These are phyloP conservation scores for Solanum ossicruentum DNA, from an alignment of 257 asterid species.

Conservation along the genomic window DNA sequence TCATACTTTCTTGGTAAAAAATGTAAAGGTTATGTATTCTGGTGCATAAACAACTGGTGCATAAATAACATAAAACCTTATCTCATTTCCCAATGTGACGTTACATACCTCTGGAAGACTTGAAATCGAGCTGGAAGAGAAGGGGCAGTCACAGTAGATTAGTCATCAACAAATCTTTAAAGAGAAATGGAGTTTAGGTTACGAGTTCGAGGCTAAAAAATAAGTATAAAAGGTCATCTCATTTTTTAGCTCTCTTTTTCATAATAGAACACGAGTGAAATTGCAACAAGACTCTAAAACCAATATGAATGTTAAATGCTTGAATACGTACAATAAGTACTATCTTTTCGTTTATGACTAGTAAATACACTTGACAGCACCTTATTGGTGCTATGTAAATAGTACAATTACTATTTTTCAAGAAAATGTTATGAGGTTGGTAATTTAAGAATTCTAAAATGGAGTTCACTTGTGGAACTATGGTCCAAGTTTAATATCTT, in stretches of 20 bases:
- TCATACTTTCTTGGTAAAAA: not conserved
- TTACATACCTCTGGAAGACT: not conserved
- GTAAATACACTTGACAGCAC: not conserved
- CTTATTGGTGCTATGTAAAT: not conserved
- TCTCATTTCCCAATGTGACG: not conserved
- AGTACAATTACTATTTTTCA: not conserved
- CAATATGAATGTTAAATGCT: not conserved
- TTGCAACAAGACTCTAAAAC: not conserved
- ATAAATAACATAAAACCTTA: not conserved
- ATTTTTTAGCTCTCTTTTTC: not conserved
- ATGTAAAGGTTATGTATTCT: not conserved
- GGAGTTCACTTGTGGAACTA: not conserved
- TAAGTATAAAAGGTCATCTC: not conserved
- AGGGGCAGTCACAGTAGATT: not conserved
- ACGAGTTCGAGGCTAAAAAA: not conserved
- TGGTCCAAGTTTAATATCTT: not conserved
- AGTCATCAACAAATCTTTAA: not conserved
- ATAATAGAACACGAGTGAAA: not conserved
- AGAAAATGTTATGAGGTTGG: not conserved
- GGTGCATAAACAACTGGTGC: not conserved
- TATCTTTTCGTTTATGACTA: not conserved
- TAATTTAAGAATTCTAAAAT: not conserved
- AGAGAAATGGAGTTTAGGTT: not conserved
- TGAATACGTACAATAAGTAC: not conserved
- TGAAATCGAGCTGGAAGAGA: not conserved